Conservation (phyloP, 306 rosid species). For the Rubus idaeus region DNA sequence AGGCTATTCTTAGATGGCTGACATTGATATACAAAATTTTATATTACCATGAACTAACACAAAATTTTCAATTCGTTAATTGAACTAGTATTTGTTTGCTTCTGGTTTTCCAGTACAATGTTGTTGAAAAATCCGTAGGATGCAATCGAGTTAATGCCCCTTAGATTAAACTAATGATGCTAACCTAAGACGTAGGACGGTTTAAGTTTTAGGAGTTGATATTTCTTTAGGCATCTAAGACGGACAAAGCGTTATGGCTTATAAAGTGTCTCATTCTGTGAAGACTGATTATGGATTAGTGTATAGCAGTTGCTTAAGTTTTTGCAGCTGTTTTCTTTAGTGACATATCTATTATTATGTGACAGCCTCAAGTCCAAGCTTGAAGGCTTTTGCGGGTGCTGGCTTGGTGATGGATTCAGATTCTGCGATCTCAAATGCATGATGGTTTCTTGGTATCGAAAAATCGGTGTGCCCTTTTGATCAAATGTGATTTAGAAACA, state of each 20-base stretch:
- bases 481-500: not conserved
- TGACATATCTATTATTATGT: conserved; percentile 1
- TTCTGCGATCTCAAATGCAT: not conserved
- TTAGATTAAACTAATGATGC: not conserved
- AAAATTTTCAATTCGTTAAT: too few species aligned
- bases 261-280: not conserved
- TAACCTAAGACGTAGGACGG: not conserved
- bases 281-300: not conserved
- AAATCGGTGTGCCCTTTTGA: not conserved
- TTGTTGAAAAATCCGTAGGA: not conserved
- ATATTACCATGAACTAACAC: too few species aligned
- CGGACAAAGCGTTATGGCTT: not conserved
- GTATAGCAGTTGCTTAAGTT: not conserved
- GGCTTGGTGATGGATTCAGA: not conserved
- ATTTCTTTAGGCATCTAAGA: not conserved
- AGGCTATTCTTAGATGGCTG: not conserved
- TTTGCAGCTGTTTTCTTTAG: not conserved
- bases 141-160: not conserved
- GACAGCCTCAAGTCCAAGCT: not conserved
- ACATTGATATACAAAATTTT: too few species aligned
- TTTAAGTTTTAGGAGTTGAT: not conserved
- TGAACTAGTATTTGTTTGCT: too few species aligned
- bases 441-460: not conserved
- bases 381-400: not conserved
- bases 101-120: too few species aligned